Base-by-base conservation (phyloP, 768 basidiomycete species). In the Plicaturopsis crispa region DNA sequence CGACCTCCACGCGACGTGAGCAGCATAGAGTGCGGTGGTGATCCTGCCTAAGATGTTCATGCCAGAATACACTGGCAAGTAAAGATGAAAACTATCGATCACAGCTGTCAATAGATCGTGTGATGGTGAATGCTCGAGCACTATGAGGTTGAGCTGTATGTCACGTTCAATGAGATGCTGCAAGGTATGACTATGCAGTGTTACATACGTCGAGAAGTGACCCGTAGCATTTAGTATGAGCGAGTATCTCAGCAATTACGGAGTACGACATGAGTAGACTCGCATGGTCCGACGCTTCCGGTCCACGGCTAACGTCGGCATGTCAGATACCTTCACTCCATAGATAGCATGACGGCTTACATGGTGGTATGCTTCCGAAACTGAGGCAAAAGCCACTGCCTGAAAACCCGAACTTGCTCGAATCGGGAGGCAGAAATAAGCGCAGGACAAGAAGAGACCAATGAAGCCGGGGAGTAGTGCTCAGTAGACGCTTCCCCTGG, bases 331-430 rank as follows among this genome's bases (percentile, higher is more conserved):
- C n/a, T 23, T 22, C 14, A 17, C 24, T 26, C 17, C 10, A 7
- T 19, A 17, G 10, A 8, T n/a, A 7, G 14, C 17, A 22, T 6
- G 1, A 13, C 26, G 6, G 51, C 63, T 41, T 47, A 84, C 84
- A 59, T 65, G 6, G 60, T 42, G 10, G 81, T 59, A 40, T 67
- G 60, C 44, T 73, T 77, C 46, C 70, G 70, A 30, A 84, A 65
- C 18, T 77, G 62, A 3, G 86, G 87, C n/a, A 85, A 54, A 22
- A 90, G 62, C 87, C 87, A 90, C 34, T 76, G 72, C 39, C 66
- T 69, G 39, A 87, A 70, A 6, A 73, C 73, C 48, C 80, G 67
- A 24, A 84, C 74, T 59, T 88, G 84, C 46, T 88, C 84, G 44
- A 76, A 88, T 16, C 82, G 74, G 17, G 83, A 67, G 3, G 83